Evolutionary conservation across 352 stramenopile genomes (phyloP).

Genomic region (Aphanomyces stellatus): DNA sequence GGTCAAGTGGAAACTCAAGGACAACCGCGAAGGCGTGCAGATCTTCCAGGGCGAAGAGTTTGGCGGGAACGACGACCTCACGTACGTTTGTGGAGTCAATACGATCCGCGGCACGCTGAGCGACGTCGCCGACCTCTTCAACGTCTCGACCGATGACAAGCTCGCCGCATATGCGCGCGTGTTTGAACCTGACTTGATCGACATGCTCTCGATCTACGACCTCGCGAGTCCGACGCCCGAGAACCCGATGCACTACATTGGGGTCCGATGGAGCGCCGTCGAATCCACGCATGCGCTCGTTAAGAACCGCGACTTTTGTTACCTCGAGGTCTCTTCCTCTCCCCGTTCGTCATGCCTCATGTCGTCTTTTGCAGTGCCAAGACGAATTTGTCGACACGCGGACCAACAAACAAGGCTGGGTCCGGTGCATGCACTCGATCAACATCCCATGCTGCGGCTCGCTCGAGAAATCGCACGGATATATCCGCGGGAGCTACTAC

Average conservation of each 20-base stretch:
- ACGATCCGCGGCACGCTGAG: constrained; percentile 67
- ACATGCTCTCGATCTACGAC: constrained; percentile 67
- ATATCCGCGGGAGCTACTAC: constrained; percentile 75
- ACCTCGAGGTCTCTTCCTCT: constrained; percentile 71
- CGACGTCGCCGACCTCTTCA: constrained; percentile 75
- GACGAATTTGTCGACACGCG: constrained; percentile 19
- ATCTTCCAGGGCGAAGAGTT: constrained; percentile 52
- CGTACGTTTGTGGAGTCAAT: constrained; percentile 46
- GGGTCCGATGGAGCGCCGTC: constrained; percentile 71
- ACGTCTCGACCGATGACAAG: constrained; percentile 14
- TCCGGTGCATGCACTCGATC: constrained; percentile 69
- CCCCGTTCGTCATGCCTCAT: constrained; percentile 26
- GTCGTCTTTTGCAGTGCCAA: constrained; percentile 27
- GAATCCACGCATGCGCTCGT: constrained; percentile 67
- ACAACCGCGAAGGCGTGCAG: constrained; percentile 59
- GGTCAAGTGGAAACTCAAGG: constrained; percentile 71
- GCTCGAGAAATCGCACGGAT: constrained; percentile 71
- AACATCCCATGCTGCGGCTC: constrained; percentile 79
- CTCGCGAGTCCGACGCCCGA: constrained; percentile 49
- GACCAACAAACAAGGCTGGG: constrained; percentile 35
- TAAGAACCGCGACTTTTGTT: constrained; percentile 74
- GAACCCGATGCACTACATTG: constrained; percentile 79
- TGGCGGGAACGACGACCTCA: constrained; percentile 17
- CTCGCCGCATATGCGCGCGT: constrained; percentile 15
- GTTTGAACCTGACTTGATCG: constrained; percentile 41